phyloP scores from a whole-genome alignment of 2,329 filamentous ascomycete species.

The Paecilomyces fulvus region DNA sequence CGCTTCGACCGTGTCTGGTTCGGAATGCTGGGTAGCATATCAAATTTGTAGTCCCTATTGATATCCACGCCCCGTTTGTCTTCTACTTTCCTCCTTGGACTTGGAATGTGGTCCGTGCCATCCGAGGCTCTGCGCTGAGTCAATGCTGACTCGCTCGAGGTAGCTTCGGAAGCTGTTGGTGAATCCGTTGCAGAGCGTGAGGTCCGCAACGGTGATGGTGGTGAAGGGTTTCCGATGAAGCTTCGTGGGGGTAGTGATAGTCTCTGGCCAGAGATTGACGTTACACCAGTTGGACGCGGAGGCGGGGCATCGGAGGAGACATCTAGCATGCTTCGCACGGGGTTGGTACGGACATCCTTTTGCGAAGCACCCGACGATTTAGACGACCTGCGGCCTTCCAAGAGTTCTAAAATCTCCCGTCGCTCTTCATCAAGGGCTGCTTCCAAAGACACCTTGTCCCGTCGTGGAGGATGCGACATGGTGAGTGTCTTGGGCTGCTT shows the following conservation, averaged over 20 bases:
- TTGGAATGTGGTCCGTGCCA: constrained; percentile 15
- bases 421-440: constrained; percentile 70
- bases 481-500: not conserved
- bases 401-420: constrained; percentile 60
- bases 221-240: constrained; percentile 10
- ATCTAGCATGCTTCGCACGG: constrained; percentile 61
- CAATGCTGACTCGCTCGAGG: constrained; percentile 26
- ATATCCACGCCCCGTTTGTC: constrained; percentile 17
- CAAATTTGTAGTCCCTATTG: constrained; percentile 33
- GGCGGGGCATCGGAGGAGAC: constrained; percentile 39
- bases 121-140: constrained; percentile 27
- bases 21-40: constrained; percentile 39
- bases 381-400: constrained; percentile 43
- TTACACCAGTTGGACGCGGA: constrained; percentile 24
- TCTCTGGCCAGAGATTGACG: constrained; percentile 18
- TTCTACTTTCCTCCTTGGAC: constrained; percentile 6
- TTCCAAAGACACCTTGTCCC: constrained; percentile 61
- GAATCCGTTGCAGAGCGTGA: constrained; percentile 23
- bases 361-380: constrained; percentile 26
- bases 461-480: constrained; percentile 1
- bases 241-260: constrained; percentile 7
- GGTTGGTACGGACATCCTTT: constrained; percentile 48
- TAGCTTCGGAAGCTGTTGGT: constrained; percentile 21
- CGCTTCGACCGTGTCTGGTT: constrained; percentile 34
- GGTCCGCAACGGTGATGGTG: constrained; percentile 25